Evolutionary conservation across 163 green algal species (phyloP).

Genomic region (Scenedesmus sp.): DNA sequence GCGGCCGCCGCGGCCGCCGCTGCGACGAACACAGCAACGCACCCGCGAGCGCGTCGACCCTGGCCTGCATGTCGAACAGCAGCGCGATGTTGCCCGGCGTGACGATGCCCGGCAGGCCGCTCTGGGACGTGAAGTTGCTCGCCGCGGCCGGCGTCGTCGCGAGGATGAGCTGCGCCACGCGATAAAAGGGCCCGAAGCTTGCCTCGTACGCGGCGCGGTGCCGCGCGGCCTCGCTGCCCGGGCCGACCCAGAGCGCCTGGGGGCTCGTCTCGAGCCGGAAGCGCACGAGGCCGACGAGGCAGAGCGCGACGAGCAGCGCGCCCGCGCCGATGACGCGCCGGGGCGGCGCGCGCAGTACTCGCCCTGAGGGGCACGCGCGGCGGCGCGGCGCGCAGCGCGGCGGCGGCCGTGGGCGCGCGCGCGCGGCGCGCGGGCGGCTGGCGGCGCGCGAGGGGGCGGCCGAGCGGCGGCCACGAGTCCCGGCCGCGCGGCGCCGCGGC

Average conservation of each 20-base stretch:
- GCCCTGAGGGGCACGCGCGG: no score
- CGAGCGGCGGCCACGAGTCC: no score
- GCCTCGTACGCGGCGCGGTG: slow-evolving; percentile 82
- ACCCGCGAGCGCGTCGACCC: slow-evolving; percentile 64
- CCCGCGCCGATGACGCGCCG: slow-evolving; percentile 48
- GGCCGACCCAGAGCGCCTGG: slow-evolving; percentile 84
- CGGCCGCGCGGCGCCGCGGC: no score
- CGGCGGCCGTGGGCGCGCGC: no score
- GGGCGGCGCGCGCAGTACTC: no score
- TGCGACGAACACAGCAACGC: background rate
- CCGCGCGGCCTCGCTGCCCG: slow-evolving; percentile 58
- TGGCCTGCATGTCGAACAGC: slow-evolving; percentile 87
- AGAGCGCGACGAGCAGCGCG: slow-evolving; percentile 55
- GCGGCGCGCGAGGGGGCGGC: background rate
- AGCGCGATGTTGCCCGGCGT: slow-evolving; percentile 73
- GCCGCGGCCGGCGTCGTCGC: slow-evolving; percentile 58
- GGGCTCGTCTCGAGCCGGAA: slow-evolving; percentile 83
- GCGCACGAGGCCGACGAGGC: slow-evolving; percentile 61
- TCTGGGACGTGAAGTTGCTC: slow-evolving; percentile 22
- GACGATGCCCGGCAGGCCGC: slow-evolving; percentile 73
- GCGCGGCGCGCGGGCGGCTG: background rate
- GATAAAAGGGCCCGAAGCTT: slow-evolving; percentile 90
- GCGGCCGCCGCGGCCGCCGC: no score
- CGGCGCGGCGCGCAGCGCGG: no score
- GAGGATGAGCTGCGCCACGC: slow-evolving; percentile 90